phyloP scores from a whole-genome alignment of 106 monocot genomes.

The Agapanthus africanus region DNA sequence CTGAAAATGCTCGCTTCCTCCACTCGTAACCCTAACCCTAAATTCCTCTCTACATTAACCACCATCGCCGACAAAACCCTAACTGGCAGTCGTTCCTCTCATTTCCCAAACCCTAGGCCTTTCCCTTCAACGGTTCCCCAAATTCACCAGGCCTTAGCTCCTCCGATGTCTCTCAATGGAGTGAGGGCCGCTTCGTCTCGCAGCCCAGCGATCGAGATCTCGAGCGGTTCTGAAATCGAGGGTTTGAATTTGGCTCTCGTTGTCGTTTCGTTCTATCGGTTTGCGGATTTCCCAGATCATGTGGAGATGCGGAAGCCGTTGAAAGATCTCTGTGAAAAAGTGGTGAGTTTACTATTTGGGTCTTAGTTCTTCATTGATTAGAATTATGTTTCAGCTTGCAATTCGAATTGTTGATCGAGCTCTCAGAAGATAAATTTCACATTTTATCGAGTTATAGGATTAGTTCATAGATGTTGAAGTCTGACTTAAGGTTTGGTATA shows the following conservation, averaged over 20 bases:
- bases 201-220: background rate
- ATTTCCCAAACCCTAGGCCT: background rate
- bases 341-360: conserved; percentile 64
- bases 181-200: background rate
- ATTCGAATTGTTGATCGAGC: too few relatives aligned
- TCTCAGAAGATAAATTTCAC: too few relatives aligned
- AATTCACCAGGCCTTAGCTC: background rate
- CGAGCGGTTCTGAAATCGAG: background rate
- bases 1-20: background rate
- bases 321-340: conserved; percentile 68
- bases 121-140: background rate
- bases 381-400: too few relatives aligned
- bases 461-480: too few relatives aligned
- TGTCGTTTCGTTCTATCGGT: conserved; percentile 89
- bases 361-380: too few relatives aligned
- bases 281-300: conserved; percentile 78
- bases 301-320: conserved; percentile 54
- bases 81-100: background rate
- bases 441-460: too few relatives aligned
- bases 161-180: background rate
- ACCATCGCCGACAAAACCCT: background rate
- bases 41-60: background rate
- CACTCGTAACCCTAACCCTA: conserved; percentile 1
- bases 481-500: too few relatives aligned
- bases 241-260: conserved; percentile 22